These are phyloP conservation scores for Trypanosoma rangeli DNA, from an alignment of 208 protist genomes.

Conservation along the genomic window DNA sequence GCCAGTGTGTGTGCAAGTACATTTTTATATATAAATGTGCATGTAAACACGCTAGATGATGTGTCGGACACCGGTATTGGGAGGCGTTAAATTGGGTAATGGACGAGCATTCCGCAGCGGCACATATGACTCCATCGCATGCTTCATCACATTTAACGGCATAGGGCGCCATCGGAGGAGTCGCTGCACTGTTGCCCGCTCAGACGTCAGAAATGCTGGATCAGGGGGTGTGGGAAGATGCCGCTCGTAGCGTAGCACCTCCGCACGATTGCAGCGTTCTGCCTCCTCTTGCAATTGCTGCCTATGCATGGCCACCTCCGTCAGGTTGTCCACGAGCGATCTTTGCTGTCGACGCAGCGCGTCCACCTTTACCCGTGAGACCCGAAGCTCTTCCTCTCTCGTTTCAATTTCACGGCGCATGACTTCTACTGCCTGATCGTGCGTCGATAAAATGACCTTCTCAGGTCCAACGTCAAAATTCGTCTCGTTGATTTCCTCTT, in stretches of 20 bases:
- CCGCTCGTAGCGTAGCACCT: constrained; percentile 56
- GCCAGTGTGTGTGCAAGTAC: too few relatives aligned
- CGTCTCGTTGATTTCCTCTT: constrained; percentile 77
- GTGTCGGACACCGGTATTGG: neutral
- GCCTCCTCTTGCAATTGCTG: constrained; percentile 54
- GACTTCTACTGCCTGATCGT: constrained; percentile 88
- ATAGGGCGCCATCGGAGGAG: constrained; percentile 81
- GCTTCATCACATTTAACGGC: constrained; percentile 44
- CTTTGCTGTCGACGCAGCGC: constrained; percentile 70
- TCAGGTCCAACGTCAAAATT: constrained; percentile 53
- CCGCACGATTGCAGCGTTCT: constrained; percentile 29
- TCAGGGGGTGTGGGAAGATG: constrained; percentile 19
- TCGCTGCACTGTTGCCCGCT: constrained; percentile 63
- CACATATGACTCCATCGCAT: constrained; percentile 35
- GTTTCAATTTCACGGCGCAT: constrained; percentile 81
- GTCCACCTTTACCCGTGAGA: constrained; percentile 53
- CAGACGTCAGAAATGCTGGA: constrained; percentile 36
- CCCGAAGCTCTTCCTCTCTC: constrained; percentile 57
- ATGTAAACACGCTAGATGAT: neutral
- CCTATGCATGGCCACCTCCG: constrained; percentile 65
- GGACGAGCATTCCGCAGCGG: constrained; percentile 29
- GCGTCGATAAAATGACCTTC: constrained; percentile 75
- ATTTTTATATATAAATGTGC: neutral
- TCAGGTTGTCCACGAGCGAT: constrained; percentile 83
- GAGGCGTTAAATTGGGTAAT: constrained; percentile 36